Base-by-base conservation (phyloP, 305 asterid species). In the Fraxinus ornus region DNA sequence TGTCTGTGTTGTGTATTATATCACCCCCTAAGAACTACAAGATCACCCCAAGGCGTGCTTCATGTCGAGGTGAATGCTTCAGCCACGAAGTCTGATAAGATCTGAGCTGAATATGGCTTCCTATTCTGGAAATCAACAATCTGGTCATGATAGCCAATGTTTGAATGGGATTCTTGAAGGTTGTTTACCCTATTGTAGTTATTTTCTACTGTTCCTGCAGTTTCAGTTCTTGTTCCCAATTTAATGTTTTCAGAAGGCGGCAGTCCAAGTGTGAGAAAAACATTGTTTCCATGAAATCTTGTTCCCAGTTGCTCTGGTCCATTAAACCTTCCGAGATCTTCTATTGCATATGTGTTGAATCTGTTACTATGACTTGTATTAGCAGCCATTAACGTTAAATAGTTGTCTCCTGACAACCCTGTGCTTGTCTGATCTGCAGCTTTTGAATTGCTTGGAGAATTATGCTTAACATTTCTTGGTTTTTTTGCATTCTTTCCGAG, bases 31-130 rank as follows among this genome's bases (percentile, higher is more conserved):
- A 60, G 70, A 60, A 60, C 70, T 60, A 7, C 5, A 21, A 21
- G 13, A 60, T 21, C 70, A 60, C 70, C 68, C 30, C 28, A 60
- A 7, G 28, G 70, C 30, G 32, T 66, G 36, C 36, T 66, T 12
- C 36, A 28, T 66, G 36, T 26, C n/a, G 36, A 66, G 35, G 17
- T 26, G 26, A 77, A 81, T 24, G 30, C 47, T 30, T 91, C 92
- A 91, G 93, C 76, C 80, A 93, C 91, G 55, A 89, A 91, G 64
- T 92, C 94, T 6, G 88, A 93, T 28, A 92, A 86, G 37, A 90
- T 81, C 84, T 86, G 94, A 12, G 94, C 85, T 0, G 88, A 87
- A 66, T 84, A 90, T 21, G 89, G 81, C 82, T 91, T 92, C 30
- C 91, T 86, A 83, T 82, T 91, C 82, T 92, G 92, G 68, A 91